Evolutionary conservation across 2,329 filamentous ascomycete genomes (phyloP).

Genomic region (Aureobasidium sp.): DNA sequence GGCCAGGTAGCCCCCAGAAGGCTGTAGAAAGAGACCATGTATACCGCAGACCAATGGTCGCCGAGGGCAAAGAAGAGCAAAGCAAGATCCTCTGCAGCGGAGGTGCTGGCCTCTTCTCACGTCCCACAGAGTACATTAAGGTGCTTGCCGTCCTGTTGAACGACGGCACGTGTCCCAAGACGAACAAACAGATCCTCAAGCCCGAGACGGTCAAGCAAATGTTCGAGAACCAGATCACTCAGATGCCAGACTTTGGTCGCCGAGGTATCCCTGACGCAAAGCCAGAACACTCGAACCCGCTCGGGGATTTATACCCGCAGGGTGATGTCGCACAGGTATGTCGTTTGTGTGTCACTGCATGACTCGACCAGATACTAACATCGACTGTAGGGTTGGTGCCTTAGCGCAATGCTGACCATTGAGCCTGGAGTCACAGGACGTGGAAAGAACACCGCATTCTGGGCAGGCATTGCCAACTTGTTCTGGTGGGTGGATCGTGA

Average conservation of each 20-base stretch:
- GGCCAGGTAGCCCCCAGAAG: conserved; percentile 31
- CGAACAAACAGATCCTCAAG: conserved; percentile 48
- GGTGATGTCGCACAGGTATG: conserved; percentile 5
- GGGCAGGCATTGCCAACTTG: conserved; percentile 32
- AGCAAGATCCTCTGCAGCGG: conserved; percentile 50
- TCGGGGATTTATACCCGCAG: conserved; percentile 44
- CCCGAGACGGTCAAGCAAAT: conserved; percentile 54
- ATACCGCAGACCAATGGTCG: conserved; percentile 41
- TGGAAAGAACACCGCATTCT: conserved; percentile 30
- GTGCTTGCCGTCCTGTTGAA: conserved; percentile 59
- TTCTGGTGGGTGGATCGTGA: conserved; percentile 35
- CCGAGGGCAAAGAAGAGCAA: conserved; percentile 38
- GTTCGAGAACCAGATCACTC: conserved; percentile 51
- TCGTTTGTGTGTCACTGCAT: not conserved
- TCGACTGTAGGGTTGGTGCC: conserved; percentile 52
- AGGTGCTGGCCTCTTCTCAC: conserved; percentile 55
- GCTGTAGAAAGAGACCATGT: conserved; percentile 43
- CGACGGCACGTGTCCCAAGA: conserved; percentile 53
- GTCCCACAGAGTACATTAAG: conserved; percentile 53
- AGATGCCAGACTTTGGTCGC: conserved; percentile 31
- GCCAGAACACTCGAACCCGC: conserved; percentile 27
- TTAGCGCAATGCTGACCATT: conserved; percentile 35
- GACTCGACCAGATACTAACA: not conserved
- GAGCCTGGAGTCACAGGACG: conserved; percentile 31
- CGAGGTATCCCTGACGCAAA: conserved; percentile 29